phyloP scores from a whole-genome alignment of 2,329 filamentous ascomycete genomes.

The Periconia sp. region DNA sequence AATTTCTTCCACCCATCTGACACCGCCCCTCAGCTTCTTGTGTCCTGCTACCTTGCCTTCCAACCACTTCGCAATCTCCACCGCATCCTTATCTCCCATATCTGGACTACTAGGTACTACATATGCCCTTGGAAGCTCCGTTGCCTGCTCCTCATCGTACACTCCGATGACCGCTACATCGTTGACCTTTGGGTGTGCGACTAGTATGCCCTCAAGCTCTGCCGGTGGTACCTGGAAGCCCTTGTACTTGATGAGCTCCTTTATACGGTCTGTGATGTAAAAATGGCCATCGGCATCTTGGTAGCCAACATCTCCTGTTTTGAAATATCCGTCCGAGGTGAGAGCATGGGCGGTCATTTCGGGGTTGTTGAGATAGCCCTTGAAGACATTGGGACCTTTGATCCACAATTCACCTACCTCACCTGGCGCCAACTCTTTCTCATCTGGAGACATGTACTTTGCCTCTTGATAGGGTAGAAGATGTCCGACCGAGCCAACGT shows the following conservation, averaged over 20 bases:
- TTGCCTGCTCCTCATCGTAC: conserved; percentile 53
- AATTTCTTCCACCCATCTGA: conserved; percentile 55
- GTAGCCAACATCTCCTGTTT: conserved; percentile 85
- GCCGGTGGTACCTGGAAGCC: conserved; percentile 57
- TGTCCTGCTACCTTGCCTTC: conserved; percentile 52
- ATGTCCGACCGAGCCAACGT: conserved; percentile 78
- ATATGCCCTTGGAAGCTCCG: conserved; percentile 50
- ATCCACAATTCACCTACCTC: conserved; percentile 68
- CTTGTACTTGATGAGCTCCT: conserved; percentile 52
- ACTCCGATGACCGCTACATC: conserved; percentile 55
- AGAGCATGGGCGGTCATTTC: conserved; percentile 74
- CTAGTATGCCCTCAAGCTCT: conserved; percentile 54
- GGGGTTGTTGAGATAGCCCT: conserved; percentile 77
- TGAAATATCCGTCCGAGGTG: conserved; percentile 82
- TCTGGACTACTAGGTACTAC: conserved; percentile 39
- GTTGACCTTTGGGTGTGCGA: conserved; percentile 49
- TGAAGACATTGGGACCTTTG: conserved; percentile 80
- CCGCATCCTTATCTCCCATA: conserved; percentile 36
- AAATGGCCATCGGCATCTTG: conserved; percentile 80
- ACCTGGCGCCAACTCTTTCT: conserved; percentile 66
- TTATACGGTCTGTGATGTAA: conserved; percentile 81
- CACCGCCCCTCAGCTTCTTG: conserved; percentile 54
- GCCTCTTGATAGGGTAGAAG: conserved; percentile 80
- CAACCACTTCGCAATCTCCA: conserved; percentile 52
- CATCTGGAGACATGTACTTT: conserved; percentile 73